Base-by-base conservation (phyloP, 345 rosid genomes). In the Hirschfeldia incana region DNA sequence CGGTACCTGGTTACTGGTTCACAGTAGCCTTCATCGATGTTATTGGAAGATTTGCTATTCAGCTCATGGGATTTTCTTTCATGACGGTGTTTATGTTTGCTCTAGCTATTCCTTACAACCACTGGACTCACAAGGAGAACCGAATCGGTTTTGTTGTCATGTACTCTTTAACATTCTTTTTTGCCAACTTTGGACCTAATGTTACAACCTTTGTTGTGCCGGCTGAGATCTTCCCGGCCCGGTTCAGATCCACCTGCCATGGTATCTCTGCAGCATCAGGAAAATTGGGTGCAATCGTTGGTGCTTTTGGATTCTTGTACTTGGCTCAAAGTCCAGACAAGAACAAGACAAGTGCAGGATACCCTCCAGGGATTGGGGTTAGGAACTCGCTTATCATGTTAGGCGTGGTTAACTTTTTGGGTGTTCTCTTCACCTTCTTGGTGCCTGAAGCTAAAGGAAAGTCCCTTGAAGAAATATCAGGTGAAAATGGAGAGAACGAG, bases 181-280 rank as follows among this genome's bases (percentile, higher is more conserved):
- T 92, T 15, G 89, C 97, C 2, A 91, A 92, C 84, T 92, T 91
- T 26, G 97, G 97, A 57, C 97, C 97, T 15, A 92, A 92, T 30
- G 94, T 92, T 12, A 92, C 96, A 17, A 90, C 97, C 27, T 92
- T 90, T 26, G 94, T 92, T 1, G 97, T 91, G 44, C 97, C 97
- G 0, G 97, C 97, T 0, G 97, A 91, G 77, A 93, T 91, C 49
- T 93, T 93, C 83, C 94, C 94, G 0, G 97, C 97, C 1, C 81
- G 97, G 83, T 82, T 89, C 9, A 88, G 98, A 85, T 91, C 93
- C n/a, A 93, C 98, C 2, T 91, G 97, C 81, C 97, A 93, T 10
- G 97, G 97, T 33, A 85, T 92, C 11, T 81, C 96, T 0, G 97
- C 89, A 58, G 94, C 97, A 0, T 26, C 78, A 33, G 97, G 96